Evolutionary conservation across 345 rosid genomes (phyloP).

Genomic region (Erodium maritimum): DNA sequence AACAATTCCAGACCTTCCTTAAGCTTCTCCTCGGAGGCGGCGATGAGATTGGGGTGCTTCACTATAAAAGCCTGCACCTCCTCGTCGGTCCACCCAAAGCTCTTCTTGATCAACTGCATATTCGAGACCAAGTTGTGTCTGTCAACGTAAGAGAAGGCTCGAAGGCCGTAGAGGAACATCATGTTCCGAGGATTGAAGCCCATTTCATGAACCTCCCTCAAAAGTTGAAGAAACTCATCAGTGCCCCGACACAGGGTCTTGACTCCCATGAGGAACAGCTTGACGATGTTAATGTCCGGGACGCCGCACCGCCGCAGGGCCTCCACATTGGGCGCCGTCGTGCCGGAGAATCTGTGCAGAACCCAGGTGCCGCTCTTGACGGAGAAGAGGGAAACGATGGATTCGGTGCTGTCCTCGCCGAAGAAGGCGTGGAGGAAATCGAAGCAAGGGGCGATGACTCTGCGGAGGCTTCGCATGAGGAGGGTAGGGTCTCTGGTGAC

Average conservation of each 20-base stretch:
- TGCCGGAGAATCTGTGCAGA: slow-evolving; percentile 7
- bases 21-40: slow-evolving; percentile 4
- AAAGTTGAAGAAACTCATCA: slow-evolving; percentile 4
- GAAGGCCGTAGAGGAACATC: slow-evolving; percentile 12
- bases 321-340: slow-evolving; percentile 7
- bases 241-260: slow-evolving; percentile 10
- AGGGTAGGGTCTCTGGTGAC: slow-evolving; percentile 10
- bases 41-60: slow-evolving; percentile 13
- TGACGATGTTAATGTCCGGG: slow-evolving; percentile 8
- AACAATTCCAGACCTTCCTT: slow-evolving; percentile 4
- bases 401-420: slow-evolving; percentile 3
- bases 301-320: slow-evolving; percentile 5
- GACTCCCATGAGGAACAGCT: slow-evolving; percentile 4
- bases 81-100: slow-evolving; percentile 13
- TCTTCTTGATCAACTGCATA: slow-evolving; percentile 1
- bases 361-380: slow-evolving; percentile 6
- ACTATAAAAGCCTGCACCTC: slow-evolving; percentile 10
- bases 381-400: slow-evolving; percentile 2
- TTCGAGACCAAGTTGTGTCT: slow-evolving; percentile 9
- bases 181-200: slow-evolving; percentile 13
- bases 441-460: slow-evolving; percentile 8
- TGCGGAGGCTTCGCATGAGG: slow-evolving; percentile 4
- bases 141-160: slow-evolving; percentile 1
- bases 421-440: slow-evolving; percentile 10
- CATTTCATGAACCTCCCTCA: slow-evolving; percentile 6